A percentile compares a stretch with the other conserved stretches of the same genome.
phyloP scores from a whole-genome alignment of 192 early-diverging fungal genomes.

The Backusella sp. region DNA sequence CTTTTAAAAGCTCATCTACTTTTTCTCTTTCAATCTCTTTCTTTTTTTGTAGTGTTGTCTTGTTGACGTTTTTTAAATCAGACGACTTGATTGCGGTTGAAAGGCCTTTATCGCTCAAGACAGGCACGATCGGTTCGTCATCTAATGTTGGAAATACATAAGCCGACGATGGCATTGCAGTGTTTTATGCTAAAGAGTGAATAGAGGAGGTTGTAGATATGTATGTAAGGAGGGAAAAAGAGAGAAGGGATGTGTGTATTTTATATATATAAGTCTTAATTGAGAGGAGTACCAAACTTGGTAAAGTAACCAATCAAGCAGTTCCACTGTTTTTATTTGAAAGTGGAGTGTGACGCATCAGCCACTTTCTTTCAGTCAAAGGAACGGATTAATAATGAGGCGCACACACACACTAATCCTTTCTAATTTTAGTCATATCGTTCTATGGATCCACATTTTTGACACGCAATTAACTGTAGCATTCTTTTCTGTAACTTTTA shows the following conservation, averaged over 20 bases:
- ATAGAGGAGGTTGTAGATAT: background rate
- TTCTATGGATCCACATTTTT: no score
- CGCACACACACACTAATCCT: no score
- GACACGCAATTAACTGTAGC: no score
- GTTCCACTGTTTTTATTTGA: background rate
- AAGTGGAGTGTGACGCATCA: background rate
- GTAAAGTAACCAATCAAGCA: background rate
- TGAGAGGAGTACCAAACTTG: background rate
- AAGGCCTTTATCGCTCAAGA: conserved; percentile 73
- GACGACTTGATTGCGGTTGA: conserved; percentile 73
- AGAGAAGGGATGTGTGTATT: background rate
- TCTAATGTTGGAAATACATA: conserved; percentile 43
- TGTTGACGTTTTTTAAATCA: conserved; percentile 25
- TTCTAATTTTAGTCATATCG: no score
- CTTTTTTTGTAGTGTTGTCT: background rate
- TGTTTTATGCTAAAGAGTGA: conserved; percentile 29
- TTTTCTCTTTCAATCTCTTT: conserved; percentile 22
- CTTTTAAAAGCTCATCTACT: background rate
- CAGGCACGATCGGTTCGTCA: conserved; percentile 78
- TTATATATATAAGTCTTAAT: background rate
- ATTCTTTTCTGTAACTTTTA: no score
- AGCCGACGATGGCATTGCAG: conserved; percentile 38
- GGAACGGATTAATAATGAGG: background rate
- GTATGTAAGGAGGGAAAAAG: background rate
- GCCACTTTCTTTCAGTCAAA: background rate